These are phyloP conservation scores for Metarhizium album DNA, from an alignment of 2,329 filamentous ascomycete genomes.

Conservation along the genomic window DNA sequence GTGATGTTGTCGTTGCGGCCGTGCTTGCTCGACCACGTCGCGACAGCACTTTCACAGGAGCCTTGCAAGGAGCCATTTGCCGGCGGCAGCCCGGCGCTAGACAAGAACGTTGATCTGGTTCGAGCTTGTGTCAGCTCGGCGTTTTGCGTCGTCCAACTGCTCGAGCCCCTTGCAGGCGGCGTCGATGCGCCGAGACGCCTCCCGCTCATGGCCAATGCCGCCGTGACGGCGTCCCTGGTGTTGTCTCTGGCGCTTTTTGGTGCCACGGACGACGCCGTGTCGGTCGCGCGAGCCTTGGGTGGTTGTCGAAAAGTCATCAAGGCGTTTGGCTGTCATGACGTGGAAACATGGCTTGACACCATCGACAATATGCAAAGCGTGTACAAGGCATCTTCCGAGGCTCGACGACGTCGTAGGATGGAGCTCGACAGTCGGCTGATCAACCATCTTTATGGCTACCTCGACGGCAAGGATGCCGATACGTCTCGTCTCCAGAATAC, in stretches of 20 bases:
- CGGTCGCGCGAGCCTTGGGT: no score
- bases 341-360: no score
- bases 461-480: no score
- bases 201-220: constrained; percentile 30
- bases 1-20: constrained; percentile 22
- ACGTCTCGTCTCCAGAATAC: no score
- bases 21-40: constrained; percentile 18
- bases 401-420: no score
- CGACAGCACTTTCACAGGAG: constrained; percentile 3
- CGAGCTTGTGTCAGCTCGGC: constrained; percentile 19
- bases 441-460: no score
- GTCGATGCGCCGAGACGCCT: constrained; percentile 24
- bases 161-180: constrained; percentile 21
- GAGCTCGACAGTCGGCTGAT: no score
- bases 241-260: constrained; percentile 30
- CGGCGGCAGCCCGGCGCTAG: not conserved
- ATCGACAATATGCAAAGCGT: no score
- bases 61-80: not conserved
- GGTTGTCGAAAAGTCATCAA: no score
- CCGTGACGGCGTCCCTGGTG: constrained; percentile 30
- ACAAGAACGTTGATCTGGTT: constrained; percentile 8
- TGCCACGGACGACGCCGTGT: no score
- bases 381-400: no score
- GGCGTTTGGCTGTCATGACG: no score
- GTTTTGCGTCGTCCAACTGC: constrained; percentile 21